Evolutionary conservation across 768 basidiomycete species (phyloP), one percentile per base, ranked within the genome.

Genomic region (Tylopilus rubrobrunneus): DNA sequence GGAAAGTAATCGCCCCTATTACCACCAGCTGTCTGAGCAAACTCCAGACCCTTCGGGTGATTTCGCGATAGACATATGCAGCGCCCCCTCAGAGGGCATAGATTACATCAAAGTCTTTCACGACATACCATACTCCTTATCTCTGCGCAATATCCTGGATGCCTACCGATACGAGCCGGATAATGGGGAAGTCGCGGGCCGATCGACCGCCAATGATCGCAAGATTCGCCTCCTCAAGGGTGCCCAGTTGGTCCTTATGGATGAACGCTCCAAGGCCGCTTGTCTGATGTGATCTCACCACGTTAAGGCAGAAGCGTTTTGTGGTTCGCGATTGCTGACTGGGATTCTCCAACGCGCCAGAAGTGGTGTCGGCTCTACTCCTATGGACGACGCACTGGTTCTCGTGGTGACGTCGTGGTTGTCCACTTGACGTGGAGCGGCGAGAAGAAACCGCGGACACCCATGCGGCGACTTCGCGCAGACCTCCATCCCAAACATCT

Each of bases 71-170:
- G 63, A 64, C 27, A 48, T 62, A 15, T 57, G 54, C 56, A 56
- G 28, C 29, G 50, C 56, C 11, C 61, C 61, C 19, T 51, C 78
- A 46, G 68, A 69, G 36, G 52, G 53, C 8, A 62, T 71, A 42
- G 82, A 85, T 60, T 72, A 79, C 58, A 77, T 85, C 70, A 83
- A 82, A 64, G 66, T 85, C 33, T 83, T 83, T 64, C 82, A 84
- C 60, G 81, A 84, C 56, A 73, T 76, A 29, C 56, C 63, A 36
- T 70, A 74, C 57, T 73, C 80, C 7, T 74, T 83, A 65, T 66
- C 70, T 55, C 63, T 85, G 14, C 74, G 84, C 43, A 76, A 71
- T 52, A 58, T 80, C 31, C 65, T 85, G 43, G 77, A 83, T 62
- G 71, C 75, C 14, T 85, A 83, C 76, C 62, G 61, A 23, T 79